Percentiles rank a stretch among this genome's conserved stretches.
phyloP scores from a whole-genome alignment of 2,329 filamentous ascomycete genomes.

The Neopestalotiopsis clavispora region DNA sequence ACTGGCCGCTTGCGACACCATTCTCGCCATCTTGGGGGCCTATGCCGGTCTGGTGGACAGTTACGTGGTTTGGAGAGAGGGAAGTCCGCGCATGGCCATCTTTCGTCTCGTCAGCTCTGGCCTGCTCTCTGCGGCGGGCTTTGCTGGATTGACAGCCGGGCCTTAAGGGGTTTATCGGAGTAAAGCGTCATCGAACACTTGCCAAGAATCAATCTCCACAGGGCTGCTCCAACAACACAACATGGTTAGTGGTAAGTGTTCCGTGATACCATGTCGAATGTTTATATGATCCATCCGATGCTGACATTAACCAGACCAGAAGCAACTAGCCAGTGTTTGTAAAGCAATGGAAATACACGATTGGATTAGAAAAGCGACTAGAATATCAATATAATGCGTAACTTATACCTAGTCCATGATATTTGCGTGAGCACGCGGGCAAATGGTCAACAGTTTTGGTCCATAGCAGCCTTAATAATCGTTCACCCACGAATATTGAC shows the following conservation, averaged over 20 bases:
- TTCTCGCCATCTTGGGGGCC: constrained; percentile 28
- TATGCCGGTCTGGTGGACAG: constrained; percentile 33
- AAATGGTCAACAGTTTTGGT: background rate
- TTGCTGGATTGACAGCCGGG: background rate
- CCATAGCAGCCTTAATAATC: background rate
- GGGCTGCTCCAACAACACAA: no score
- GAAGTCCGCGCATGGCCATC: constrained; percentile 12
- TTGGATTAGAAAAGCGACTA: no score
- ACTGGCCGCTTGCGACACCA: constrained; percentile 25
- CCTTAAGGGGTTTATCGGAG: background rate
- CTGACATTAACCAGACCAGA: no score
- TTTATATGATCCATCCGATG: no score
- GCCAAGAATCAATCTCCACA: no score
- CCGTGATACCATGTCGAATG: no score
- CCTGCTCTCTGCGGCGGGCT: background rate
- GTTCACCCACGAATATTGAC: background rate
- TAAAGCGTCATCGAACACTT: background rate
- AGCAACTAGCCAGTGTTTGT: no score
- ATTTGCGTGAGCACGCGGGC: no score
- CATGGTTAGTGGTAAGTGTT: no score
- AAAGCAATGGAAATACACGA: no score
- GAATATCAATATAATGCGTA: no score
- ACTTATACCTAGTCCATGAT: no score
- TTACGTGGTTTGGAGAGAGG: constrained; percentile 31
- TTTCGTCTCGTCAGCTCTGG: constrained; percentile 1